Evolutionary conservation across 306 rosid genomes (phyloP).

Genomic region (Trifolium repens): DNA sequence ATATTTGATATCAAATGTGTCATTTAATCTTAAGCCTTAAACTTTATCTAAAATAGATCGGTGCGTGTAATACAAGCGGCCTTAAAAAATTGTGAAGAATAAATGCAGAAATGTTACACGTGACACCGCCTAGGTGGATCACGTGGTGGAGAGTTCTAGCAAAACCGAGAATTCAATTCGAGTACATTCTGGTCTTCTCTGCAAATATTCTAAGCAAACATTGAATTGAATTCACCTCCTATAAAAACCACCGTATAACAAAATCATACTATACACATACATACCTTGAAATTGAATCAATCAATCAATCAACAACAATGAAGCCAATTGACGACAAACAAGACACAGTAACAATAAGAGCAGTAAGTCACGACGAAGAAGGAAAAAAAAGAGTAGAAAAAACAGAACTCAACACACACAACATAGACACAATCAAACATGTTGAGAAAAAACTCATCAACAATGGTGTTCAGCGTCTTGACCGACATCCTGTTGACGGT

Average conservation of each 20-base stretch:
- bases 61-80: no score
- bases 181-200: slow-evolving; percentile 33
- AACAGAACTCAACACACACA: slow-evolving; percentile 53
- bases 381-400: slow-evolving; percentile 70
- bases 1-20: no score
- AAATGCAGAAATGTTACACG: slow-evolving; percentile 13
- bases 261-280: not conserved
- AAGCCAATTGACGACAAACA: slow-evolving; percentile 61
- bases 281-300: not conserved
- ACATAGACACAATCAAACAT: slow-evolving; percentile 63
- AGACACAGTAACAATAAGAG: slow-evolving; percentile 61
- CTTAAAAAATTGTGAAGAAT: no score
- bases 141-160: slow-evolving; percentile 46
- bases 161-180: slow-evolving; percentile 19
- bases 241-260: slow-evolving; percentile 6
- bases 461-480: slow-evolving; percentile 68
- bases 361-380: slow-evolving; percentile 68
- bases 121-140: not conserved
- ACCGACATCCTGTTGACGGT: slow-evolving; percentile 73
- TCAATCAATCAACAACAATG: slow-evolving; percentile 28
- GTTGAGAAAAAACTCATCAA: slow-evolving; percentile 71
- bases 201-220: not conserved
- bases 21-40: no score
- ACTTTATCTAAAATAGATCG: no score
- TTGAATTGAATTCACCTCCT: not conserved